phyloP scores from a whole-genome alignment of 148 eudicot genomes.

The Dianthus caryophyllus region DNA sequence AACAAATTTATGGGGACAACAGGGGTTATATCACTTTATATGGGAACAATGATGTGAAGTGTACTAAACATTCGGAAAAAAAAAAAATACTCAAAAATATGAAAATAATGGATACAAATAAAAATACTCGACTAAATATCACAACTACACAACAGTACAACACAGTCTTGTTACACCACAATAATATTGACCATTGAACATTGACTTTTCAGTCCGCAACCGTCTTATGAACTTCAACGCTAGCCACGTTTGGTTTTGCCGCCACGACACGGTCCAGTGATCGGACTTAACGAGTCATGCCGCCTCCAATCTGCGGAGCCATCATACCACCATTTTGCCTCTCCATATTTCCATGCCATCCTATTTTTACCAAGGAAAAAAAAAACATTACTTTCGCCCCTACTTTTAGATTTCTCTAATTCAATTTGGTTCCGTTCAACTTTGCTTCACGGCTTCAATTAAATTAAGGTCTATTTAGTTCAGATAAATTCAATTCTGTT shows the following conservation, averaged over 20 bases:
- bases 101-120: neutral
- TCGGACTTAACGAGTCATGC: conserved; percentile 27
- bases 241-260: neutral
- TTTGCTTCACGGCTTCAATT: too few species aligned
- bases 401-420: neutral
- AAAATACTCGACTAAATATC: neutral
- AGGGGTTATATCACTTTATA: too few species aligned
- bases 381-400: too few species aligned
- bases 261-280: neutral
- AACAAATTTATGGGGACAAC: too few species aligned
- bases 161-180: neutral
- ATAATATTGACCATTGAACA: too few species aligned
- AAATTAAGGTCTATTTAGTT: too few species aligned
- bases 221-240: neutral
- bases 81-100: neutral
- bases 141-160: neutral
- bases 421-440: too few species aligned
- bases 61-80: too few species aligned
- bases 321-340: conserved; percentile 25
- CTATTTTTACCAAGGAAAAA: conserved; percentile 12
- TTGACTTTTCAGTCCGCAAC: neutral
- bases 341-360: conserved; percentile 37
- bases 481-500: too few species aligned
- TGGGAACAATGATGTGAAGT: too few species aligned
- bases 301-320: conserved; percentile 28